Evolutionary conservation across 2,329 filamentous ascomycete species (phyloP).

Genomic region (Monosporascus sp.): DNA sequence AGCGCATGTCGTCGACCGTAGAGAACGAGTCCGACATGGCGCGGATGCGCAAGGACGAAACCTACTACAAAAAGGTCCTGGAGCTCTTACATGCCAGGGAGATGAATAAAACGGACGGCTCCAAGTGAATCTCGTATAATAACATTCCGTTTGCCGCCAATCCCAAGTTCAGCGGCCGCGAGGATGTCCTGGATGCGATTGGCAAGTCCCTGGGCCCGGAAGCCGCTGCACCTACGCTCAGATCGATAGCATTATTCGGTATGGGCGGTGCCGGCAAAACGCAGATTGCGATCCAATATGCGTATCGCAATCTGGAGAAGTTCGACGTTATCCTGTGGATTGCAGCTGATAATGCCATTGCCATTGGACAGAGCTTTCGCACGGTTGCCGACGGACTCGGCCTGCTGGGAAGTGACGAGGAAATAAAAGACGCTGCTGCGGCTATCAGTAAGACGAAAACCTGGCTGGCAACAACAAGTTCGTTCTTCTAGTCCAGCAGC

Average conservation of each 20-base stretch:
- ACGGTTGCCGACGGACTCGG: not conserved
- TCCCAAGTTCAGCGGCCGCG: conserved; percentile 1
- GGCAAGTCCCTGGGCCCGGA: not conserved
- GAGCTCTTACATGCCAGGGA: conserved; percentile 1
- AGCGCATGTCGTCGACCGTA: conserved; percentile 18
- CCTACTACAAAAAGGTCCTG: conserved; percentile 9
- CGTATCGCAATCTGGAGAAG: conserved; percentile 11
- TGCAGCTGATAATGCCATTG: conserved; percentile 9
- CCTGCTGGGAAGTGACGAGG: conserved; percentile 6
- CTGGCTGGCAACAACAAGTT: conserved; percentile 18
- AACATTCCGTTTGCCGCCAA: conserved; percentile 6
- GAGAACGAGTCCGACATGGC: conserved; percentile 24
- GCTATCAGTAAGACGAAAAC: conserved; percentile 19
- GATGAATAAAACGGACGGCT: conserved; percentile 4
- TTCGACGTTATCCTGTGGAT: conserved; percentile 22
- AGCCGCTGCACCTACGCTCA: conserved; percentile 1
- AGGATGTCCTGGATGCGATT: conserved; percentile 1
- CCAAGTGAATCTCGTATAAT: conserved; percentile 5
- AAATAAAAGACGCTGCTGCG: conserved; percentile 12
- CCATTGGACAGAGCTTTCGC: conserved; percentile 15
- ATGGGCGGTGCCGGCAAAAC: conserved; percentile 28
- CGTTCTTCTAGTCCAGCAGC: not conserved
- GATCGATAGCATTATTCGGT: conserved; percentile 25
- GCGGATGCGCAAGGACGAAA: conserved; percentile 20
- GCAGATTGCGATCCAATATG: conserved; percentile 24